Evolutionary conservation across 2,329 filamentous ascomycete species (phyloP), one percentile per base, ranked within the genome.

Genomic region (Aureobasidium sp.): DNA sequence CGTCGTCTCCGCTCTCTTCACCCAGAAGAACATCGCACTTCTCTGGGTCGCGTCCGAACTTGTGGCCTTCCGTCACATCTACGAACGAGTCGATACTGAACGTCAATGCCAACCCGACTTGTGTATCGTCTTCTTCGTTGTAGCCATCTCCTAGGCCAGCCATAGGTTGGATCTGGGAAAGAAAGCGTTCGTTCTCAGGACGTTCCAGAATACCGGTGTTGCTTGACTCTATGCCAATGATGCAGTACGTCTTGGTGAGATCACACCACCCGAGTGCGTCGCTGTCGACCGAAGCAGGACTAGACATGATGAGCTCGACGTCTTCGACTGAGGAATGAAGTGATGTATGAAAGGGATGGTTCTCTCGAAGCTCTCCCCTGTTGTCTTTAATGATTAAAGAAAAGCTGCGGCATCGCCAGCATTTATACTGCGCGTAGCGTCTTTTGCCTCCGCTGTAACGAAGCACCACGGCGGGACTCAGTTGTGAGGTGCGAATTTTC

Each of bases 161-260:
- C 34, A 42, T 49, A 8, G 45, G 42, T 31, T 45, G 45, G 15
- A 61, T 61, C 9, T 29, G 37, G n/a, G 22, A 25, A 11, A 61
- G 45, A n/a, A 51, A 61, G 3, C 45, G 36, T 6, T 61, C 57
- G 2, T 61, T 61, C 8, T 61, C 45, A 11, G 47, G 47, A 15
- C 45, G 25, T 2, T 61, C 45, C 2, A 61, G 57, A 17, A 61
- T 47, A n/a, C 45, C 39, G 25, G 45, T 61, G 8, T 20, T 22
- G 7, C 47, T 44, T 25, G 57, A 52, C 37, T 51, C 47, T 14
- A 61, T 27, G n/a, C 42, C 57, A 36, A 61, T 61, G 36, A 61
- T 27, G 47, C 57, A 61, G 47, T 42, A 61, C 9, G 57, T 61
- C 34, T 52, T 61, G 41, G 57, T 42, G 20, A 25, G 8, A 52